Base-by-base conservation (phyloP, 768 basidiomycete genomes). In the Strobilomyces dryophilus region DNA sequence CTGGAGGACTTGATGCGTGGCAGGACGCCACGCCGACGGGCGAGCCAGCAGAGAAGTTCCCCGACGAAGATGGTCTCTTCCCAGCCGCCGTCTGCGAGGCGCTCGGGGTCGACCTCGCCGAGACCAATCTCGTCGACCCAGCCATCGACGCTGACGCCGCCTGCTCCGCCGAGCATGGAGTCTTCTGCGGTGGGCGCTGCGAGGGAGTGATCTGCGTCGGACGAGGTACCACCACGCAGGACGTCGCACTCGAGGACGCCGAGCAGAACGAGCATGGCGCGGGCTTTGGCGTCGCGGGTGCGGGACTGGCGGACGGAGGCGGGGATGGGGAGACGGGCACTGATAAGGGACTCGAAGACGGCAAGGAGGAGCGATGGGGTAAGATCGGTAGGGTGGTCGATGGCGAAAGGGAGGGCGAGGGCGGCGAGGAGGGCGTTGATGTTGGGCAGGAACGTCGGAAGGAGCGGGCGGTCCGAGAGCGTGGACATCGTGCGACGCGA, bases 221-320 rank as follows among this genome's bases (percentile, higher is more conserved):
- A 2, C 14, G 51, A 36, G 8, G 87, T 76, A 50, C 87, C 82
- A 47, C 69, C 67, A 39, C 70, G 65, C 14, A 90, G 62, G 34
- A 89, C 68, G 55, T 90, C 87, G 29, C 73, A 77, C 55, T 87
- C 84, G 7, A 91, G 74, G 7, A 89, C 79, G 1, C 88, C 88
- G 8, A 91, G 74, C 51, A 92, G 85, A 4, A 90, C 74, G 60
- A 90, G 88, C 75, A 86, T 84, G 31, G 79, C 80, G 44, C 85
- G 79, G 1, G 87, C 66, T 59, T 82, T 82, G 8, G 74, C 71
- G 1, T 56, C 51, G 52, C 53, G 40, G 48, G 66, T 71, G 61
- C 73, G 67, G 35, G 74, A 71, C 49, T 71, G 58, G 55, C 77
- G 70, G 24, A 71, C 63, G 18, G 65, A 45, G 8, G 60, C 31